Base-by-base conservation (phyloP, 352 stramenopile genomes). In the Globisporangium canariense region DNA sequence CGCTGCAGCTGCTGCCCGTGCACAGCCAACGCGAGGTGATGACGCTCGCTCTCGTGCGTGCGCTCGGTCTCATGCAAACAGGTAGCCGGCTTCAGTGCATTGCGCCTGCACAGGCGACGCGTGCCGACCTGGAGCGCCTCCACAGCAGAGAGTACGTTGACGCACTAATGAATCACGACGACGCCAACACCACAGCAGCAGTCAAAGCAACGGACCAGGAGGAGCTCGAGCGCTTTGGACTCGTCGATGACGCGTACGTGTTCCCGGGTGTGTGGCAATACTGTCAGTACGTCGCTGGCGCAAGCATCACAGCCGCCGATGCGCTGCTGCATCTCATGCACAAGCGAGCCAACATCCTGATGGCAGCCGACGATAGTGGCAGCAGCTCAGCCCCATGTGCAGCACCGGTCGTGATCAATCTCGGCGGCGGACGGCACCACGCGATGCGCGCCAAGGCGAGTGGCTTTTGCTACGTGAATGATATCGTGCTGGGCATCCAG, bases 391-490 rank as follows among this genome's bases (percentile, higher is more conserved):
- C 25, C 25, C 25, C 25, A 28, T 28, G 53, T 63, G 57, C 25
- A 55, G 57, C 57, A 40, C 58, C 67, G 10, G 60, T 83, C 4
- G 70, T 68, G 34, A 78, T 83, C 58, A 79, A 88, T 57, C 80
- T 83, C 30, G 78, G 75, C 10, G 80, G 83, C n/a, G 83, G 83
- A 3, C 67, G 80, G 4, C 83, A 91, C 64, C 83, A 91, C 58
- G 78, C 83, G 9, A 86, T 86, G 62, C 69, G 69, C 16, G 68
- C 59, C 52, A 68, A 76, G 32, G 83, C 80, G n/a, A 85, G 77
- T 45, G 83, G 83, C 6, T 90, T 90, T 64, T 91, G 83, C 62
- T 91, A 89, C 62, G 77, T 90, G 25, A 90, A 90, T 57, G 83
- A 91, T 58, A 67, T 88, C n/a, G 83, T 88, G 4, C 65, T 91